Conservation (phyloP, 2,329 filamentous ascomycete species). For the Penicillium paneum region DNA sequence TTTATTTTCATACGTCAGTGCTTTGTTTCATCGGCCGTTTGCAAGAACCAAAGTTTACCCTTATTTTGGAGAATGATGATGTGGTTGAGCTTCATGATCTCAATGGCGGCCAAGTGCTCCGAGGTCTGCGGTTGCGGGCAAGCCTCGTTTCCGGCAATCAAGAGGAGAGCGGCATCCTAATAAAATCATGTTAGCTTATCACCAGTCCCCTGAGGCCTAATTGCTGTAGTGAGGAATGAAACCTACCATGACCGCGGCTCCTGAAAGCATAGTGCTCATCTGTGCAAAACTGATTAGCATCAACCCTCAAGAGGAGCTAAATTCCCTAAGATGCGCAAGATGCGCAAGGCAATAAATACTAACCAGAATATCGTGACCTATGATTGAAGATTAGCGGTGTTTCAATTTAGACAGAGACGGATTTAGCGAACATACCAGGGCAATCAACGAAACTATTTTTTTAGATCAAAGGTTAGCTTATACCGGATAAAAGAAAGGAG, state of each 20-base stretch:
- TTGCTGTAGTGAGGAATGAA: neutral
- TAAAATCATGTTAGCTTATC: neutral
- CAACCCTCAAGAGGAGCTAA: neutral
- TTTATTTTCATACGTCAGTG: neutral
- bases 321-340: neutral
- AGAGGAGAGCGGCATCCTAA: conserved; percentile 79
- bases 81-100: conserved; percentile 99
- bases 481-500: neutral
- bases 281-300: conserved; percentile 4
- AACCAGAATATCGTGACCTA: conserved; percentile 88
- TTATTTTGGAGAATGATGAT: conserved; percentile 99
- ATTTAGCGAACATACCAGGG: conserved; percentile 52
- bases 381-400: neutral
- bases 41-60: conserved; percentile 24
- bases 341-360: neutral
- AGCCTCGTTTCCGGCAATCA: conserved; percentile 97
- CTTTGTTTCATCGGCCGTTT: neutral
- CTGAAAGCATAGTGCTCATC: conserved; percentile 99
- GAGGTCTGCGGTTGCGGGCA: conserved; percentile 98
- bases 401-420: neutral
- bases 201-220: neutral
- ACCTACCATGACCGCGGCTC: conserved; percentile 83
- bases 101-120: conserved; percentile 96
- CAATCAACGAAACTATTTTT: conserved; percentile 83
- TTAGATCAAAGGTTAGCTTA: conserved; percentile 11